These are phyloP conservation scores for Ophiocordyceps robertsii DNA, from an alignment of 2,329 filamentous ascomycete genomes.

Conservation along the genomic window DNA sequence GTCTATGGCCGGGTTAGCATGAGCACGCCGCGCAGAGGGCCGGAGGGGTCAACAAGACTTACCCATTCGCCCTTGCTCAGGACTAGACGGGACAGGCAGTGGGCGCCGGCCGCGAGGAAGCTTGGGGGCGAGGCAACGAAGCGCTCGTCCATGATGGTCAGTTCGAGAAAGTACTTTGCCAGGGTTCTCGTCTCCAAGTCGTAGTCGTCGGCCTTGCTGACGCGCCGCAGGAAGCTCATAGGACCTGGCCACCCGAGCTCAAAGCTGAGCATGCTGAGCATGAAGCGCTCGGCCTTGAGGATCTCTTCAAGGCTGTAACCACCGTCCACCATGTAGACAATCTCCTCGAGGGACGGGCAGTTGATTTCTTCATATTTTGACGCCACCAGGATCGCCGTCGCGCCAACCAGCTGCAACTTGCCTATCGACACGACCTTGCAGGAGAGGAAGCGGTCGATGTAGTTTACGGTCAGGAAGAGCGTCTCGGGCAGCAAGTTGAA, in stretches of 20 bases:
- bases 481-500: conserved; percentile 90
- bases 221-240: conserved; percentile 92
- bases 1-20: conserved; percentile 35
- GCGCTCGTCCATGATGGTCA: conserved; percentile 95
- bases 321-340: conserved; percentile 95
- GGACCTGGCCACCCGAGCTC: conserved; percentile 97
- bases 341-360: conserved; percentile 86
- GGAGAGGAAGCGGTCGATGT: conserved; percentile 91
- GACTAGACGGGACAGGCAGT: conserved; percentile 82
- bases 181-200: conserved; percentile 89
- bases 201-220: conserved; percentile 98
- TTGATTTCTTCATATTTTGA: conserved; percentile 99
- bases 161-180: conserved; percentile 94
- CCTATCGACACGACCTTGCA: conserved; percentile 88
- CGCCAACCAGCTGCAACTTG: conserved; percentile 90
- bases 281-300: conserved; percentile 92
- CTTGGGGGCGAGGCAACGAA: conserved; percentile 87
- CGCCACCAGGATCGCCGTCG: conserved; percentile 88
- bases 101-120: conserved; percentile 80
- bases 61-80: conserved; percentile 90
- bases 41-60: conserved; percentile 22
- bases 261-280: conserved; percentile 92
- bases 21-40: too few species aligned
- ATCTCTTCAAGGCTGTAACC: conserved; percentile 87
- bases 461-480: conserved; percentile 88